These are phyloP conservation scores for Starmerella bombi DNA, from an alignment of 805 yeast species.

Conservation along the genomic window DNA sequence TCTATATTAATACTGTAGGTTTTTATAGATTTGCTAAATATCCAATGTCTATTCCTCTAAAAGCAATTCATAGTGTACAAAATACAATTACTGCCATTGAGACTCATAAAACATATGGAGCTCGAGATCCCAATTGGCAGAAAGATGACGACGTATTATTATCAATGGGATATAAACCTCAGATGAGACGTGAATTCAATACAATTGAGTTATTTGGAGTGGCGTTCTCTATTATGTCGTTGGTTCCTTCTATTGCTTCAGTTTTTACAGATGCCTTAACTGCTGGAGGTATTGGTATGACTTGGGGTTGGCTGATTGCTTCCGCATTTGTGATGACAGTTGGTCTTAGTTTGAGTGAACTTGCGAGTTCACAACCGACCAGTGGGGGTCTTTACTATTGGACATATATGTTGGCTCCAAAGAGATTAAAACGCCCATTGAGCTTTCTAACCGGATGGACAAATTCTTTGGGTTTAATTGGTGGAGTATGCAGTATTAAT, in stretches of 20 bases:
- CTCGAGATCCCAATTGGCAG: constrained; percentile 4
- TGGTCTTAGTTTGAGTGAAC: constrained; percentile 52
- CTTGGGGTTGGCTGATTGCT: constrained; percentile 68
- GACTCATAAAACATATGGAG: constrained; percentile 6
- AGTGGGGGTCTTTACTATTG: constrained; percentile 63
- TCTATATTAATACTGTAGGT: no score
- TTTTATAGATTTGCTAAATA: no score
- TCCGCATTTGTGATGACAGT: constrained; percentile 41
- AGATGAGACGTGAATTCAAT: constrained; percentile 45
- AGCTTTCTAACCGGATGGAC: constrained; percentile 55
- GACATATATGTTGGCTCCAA: constrained; percentile 57
- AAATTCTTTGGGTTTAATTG: constrained; percentile 51
- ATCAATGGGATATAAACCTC: constrained; percentile 60
- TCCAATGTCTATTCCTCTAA: constrained; percentile 1
- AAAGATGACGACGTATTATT: constrained; percentile 25
- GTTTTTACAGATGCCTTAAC: constrained; percentile 39
- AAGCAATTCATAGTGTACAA: constrained; percentile 6
- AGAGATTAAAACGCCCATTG: constrained; percentile 36
- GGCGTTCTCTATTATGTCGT: constrained; percentile 61
- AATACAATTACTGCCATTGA: constrained; percentile 6
- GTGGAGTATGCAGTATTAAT: constrained; percentile 54
- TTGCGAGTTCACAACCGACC: constrained; percentile 60
- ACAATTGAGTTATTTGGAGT: constrained; percentile 56
- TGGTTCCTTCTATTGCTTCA: constrained; percentile 48
- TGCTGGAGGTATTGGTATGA: constrained; percentile 51